Evolutionary conservation across 2,329 filamentous ascomycete genomes (phyloP).

Genomic region (Ascosphaera aggregata): DNA sequence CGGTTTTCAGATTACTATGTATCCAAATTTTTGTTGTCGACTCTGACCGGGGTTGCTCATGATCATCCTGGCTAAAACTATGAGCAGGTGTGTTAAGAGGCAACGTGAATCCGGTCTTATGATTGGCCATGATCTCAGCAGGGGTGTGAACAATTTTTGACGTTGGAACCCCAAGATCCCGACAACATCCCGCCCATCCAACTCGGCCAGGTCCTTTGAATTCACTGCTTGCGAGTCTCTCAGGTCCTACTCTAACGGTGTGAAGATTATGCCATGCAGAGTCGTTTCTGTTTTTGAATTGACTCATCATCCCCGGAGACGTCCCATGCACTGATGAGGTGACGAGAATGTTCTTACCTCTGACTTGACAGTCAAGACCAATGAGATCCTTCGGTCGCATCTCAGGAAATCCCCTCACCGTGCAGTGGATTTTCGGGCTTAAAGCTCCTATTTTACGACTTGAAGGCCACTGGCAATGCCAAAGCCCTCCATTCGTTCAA

Average conservation of each 20-base stretch:
- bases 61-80: no score
- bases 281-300: no score
- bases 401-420: conserved; percentile 45
- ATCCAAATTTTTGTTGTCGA: no score
- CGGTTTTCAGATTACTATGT: no score
- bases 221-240: conserved; percentile 59
- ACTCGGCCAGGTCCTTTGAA: conserved; percentile 54
- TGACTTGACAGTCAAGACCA: conserved; percentile 95
- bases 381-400: conserved; percentile 71
- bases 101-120: background rate
- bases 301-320: background rate
- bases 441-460: background rate
- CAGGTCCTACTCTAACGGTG: conserved; percentile 40
- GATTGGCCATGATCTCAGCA: background rate
- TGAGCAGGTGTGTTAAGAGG: background rate
- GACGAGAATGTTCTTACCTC: conserved; percentile 75
- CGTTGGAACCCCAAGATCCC: conserved; percentile 45
- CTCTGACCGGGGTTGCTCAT: no score
- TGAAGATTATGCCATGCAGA: no score
- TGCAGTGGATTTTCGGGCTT: conserved; percentile 21
- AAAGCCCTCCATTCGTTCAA: no score
- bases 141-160: conserved; percentile 6
- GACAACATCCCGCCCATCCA: conserved; percentile 59
- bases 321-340: no score
- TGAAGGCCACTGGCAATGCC: no score